These are phyloP conservation scores for Allium cepa DNA, from an alignment of 106 monocot species.

Conservation along the genomic window DNA sequence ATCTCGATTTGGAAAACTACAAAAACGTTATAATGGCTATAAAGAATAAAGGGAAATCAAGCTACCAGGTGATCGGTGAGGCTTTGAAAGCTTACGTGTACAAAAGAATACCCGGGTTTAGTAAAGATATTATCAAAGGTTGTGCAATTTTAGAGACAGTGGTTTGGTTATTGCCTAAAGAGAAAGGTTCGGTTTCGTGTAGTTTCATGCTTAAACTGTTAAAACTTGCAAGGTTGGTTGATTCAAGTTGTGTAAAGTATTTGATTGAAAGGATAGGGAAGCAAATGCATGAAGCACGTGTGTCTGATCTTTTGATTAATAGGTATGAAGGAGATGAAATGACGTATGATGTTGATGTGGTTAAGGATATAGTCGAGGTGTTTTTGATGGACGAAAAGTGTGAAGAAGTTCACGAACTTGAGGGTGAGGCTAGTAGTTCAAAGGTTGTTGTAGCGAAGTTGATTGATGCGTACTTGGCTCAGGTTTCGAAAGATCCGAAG, in stretches of 20 bases:
- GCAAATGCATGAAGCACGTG: constrained; percentile 67
- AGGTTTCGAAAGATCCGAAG: constrained; percentile 71
- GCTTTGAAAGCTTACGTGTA: constrained; percentile 72
- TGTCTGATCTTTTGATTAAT: constrained; percentile 70
- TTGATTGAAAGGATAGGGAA: constrained; percentile 50
- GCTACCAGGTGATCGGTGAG: constrained; percentile 68
- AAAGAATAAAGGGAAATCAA: constrained; percentile 40
- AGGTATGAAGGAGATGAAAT: constrained; percentile 26
- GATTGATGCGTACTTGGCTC: constrained; percentile 65
- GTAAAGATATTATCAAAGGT: constrained; percentile 9
- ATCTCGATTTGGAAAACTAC: constrained; percentile 67
- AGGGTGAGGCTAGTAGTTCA: constrained; percentile 21
- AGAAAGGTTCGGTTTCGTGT: constrained; percentile 54
- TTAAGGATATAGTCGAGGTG: constrained; percentile 59
- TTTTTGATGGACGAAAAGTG: constrained; percentile 47
- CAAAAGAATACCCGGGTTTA: constrained; percentile 11
- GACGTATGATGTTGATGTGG: constrained; percentile 60
- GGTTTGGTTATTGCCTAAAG: constrained; percentile 55
- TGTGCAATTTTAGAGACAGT: constrained; percentile 45
- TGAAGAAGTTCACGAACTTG: constrained; percentile 4
- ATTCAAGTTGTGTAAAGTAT: constrained; percentile 39
- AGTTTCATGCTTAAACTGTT: constrained; percentile 68
- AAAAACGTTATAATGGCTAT: constrained; percentile 54
- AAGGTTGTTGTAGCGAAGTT: constrained; percentile 48
- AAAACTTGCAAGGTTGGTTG: constrained; percentile 42